Evolutionary conservation across 768 basidiomycete genomes (phyloP).

Genomic region (Mycena latifolia): DNA sequence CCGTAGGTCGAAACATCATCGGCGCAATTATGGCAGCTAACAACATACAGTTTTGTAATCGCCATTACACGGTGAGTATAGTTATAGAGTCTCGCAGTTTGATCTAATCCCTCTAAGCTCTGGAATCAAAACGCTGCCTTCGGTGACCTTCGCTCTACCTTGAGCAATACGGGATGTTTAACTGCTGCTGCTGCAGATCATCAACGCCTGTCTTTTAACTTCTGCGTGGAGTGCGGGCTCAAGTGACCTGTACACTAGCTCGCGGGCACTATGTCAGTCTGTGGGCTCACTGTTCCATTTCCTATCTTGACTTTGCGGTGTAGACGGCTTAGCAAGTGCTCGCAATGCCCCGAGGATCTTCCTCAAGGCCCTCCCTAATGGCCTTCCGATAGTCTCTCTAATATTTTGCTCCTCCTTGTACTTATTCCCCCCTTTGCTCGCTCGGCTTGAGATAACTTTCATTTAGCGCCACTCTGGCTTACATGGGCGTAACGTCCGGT

Average conservation of each 20-base stretch:
- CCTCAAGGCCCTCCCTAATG: conserved; percentile 70
- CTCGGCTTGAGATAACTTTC: not conserved
- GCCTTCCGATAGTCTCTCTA: conserved; percentile 83
- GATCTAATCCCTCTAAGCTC: conserved; percentile 52
- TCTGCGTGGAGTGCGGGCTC: conserved; percentile 95
- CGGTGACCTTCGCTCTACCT: conserved; percentile 65
- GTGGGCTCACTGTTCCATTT: too few species aligned
- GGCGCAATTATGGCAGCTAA: not conserved
- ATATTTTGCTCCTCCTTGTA: conserved; percentile 76
- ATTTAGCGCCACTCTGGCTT: conserved; percentile 67
- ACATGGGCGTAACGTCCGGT: conserved; percentile 78
- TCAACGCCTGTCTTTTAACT: conserved; percentile 86
- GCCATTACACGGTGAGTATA: conserved; percentile 69
- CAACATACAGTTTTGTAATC: conserved; percentile 74
- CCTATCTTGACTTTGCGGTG: too few species aligned
- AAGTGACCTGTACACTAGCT: conserved; percentile 91
- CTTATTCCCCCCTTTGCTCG: not conserved
- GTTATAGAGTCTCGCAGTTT: too few species aligned
- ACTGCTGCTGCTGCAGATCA: conserved; percentile 62
- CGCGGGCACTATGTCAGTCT: conserved; percentile 91
- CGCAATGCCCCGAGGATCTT: conserved; percentile 91
- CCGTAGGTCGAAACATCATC: conserved; percentile 49
- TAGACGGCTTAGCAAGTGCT: conserved; percentile 82
- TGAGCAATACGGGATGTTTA: conserved; percentile 12
- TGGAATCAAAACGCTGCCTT: conserved; percentile 90